Conservation (phyloP, 257 asterid species). For the Salvia hispanica region DNA sequence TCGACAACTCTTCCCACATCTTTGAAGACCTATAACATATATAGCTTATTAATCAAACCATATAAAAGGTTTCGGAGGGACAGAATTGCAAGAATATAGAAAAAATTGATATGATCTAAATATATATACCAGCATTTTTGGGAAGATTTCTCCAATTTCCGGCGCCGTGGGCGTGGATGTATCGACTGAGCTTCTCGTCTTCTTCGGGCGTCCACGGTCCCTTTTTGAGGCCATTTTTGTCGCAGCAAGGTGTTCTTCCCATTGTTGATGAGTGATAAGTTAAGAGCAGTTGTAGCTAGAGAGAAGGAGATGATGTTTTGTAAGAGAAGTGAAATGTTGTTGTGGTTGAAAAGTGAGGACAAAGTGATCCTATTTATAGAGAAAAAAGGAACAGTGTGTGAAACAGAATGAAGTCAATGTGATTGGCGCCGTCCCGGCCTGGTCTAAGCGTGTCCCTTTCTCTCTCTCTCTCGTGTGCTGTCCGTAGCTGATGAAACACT, state of each 20-base stretch:
- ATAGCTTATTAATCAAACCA: not conserved
- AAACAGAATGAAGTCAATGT: constrained; percentile 54
- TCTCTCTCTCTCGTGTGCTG: constrained; percentile 25
- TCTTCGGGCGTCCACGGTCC: constrained; percentile 92
- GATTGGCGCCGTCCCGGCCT: constrained; percentile 77
- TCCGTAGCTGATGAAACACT: too few relatives aligned
- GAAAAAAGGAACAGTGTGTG: constrained; percentile 10
- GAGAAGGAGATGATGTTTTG: constrained; percentile 26
- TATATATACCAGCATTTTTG: constrained; percentile 62
- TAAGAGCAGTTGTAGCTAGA: not conserved
- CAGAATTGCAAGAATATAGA: too few relatives aligned
- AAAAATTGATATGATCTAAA: too few relatives aligned
- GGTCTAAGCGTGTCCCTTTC: constrained; percentile 28
- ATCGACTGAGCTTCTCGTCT: constrained; percentile 56
- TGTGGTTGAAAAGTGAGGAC: constrained; percentile 46
- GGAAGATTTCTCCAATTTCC: constrained; percentile 84
- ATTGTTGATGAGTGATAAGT: constrained; percentile 30
- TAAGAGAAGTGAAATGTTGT: constrained; percentile 17
- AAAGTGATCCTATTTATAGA: constrained; percentile 50
- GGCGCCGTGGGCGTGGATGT: constrained; percentile 63
- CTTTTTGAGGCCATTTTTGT: constrained; percentile 68
- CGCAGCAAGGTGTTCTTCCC: constrained; percentile 91
- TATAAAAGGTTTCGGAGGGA: too few relatives aligned
- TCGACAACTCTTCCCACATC: constrained; percentile 87
- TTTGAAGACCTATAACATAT: constrained; percentile 54